Base-by-base conservation (phyloP, 2,329 filamentous ascomycete species). In the Alternaria sp. region DNA sequence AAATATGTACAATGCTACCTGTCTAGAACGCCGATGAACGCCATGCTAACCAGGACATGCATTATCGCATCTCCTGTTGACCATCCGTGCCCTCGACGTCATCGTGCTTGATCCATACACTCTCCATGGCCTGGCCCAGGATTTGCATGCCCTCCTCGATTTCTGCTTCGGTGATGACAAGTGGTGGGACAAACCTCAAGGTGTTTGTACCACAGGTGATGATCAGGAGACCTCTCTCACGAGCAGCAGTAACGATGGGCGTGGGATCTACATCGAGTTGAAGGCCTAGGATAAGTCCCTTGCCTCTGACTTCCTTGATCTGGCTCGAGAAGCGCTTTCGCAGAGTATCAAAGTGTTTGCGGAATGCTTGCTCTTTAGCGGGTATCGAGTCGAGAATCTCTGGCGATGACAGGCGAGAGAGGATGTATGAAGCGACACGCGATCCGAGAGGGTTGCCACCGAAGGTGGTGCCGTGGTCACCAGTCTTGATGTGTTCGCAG, bases 201-300 rank as follows among this genome's bases (percentile, higher is more conserved):
- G 94, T 97, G 76, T 98, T 97, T 30, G 89, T 93, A 1, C 95
- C 95, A 28, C 93, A 94, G 2, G 93, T 97, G 74, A 99, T 97
- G 61, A 99, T 85, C 60, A 99, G 79, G 73, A 99, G 79, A 0
- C 95, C 95, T 61, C 93, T 86, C 82, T 98, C 93, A 63, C 95
- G 85, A 18, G 94, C 93, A 11, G 93, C 94, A 66, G 90, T 93
- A 62, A 99, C 85, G 61, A 99, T 89, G 12, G 85, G 86, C 18
- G 86, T 85, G 30, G 88, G 92, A 75, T 95, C 91, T 66, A 88
- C 83, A 7, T 85, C 88, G 58, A 99, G 82, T 81, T 99, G 95
- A 45, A 97, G 79, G 25, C 95, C 95, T 10, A 98, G 81, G 59
- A 98, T 93, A 72, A 99, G 79, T 9, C 95, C 95, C 57, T 87